A percentile compares a stretch with the other conserved stretches of the same genome.
These are phyloP conservation scores for Penicillium thymicola DNA, from an alignment of 2,329 filamentous ascomycete species.

Conservation along the genomic window DNA sequence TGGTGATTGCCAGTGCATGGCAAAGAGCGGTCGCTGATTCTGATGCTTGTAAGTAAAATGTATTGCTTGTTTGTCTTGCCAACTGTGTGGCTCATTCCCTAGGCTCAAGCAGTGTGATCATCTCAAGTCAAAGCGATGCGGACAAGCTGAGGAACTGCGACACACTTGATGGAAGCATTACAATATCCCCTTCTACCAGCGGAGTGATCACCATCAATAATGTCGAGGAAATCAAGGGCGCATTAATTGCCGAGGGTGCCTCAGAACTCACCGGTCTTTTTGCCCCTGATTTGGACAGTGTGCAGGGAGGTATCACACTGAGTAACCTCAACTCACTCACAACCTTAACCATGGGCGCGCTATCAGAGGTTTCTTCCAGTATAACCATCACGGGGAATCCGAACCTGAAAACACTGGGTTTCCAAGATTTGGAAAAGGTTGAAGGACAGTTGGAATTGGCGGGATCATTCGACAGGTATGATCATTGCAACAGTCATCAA, in stretches of 20 bases:
- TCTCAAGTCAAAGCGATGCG: conserved; percentile 33
- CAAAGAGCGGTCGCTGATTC: conserved; percentile 8
- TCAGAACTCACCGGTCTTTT: conserved; percentile 16
- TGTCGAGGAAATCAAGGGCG: conserved; percentile 29
- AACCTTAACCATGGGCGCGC: conserved; percentile 15
- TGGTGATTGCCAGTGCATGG: conserved; percentile 6
- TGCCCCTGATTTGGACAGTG: conserved; percentile 19
- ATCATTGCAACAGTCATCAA: background rate
- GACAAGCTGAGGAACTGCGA: conserved; percentile 35
- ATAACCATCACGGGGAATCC: conserved; percentile 23
- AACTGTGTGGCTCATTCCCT: background rate
- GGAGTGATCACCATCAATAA: conserved; percentile 43
- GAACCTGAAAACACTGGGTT: conserved; percentile 16
- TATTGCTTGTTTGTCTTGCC: no score
- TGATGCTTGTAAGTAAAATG: conserved; percentile 5
- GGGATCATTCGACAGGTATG: conserved; percentile 26
- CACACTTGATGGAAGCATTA: conserved; percentile 40
- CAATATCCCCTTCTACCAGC: conserved; percentile 39
- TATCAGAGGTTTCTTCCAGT: conserved; percentile 18
- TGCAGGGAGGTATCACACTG: conserved; percentile 21
- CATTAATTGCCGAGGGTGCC: conserved; percentile 18
- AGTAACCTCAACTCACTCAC: conserved; percentile 19
- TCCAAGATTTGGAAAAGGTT: conserved; percentile 24
- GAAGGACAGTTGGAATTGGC: conserved; percentile 21
- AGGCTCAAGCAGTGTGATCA: conserved; percentile 46